phyloP scores from a whole-genome alignment of 257 asterid species.

The Cynanchum wilfordii region DNA sequence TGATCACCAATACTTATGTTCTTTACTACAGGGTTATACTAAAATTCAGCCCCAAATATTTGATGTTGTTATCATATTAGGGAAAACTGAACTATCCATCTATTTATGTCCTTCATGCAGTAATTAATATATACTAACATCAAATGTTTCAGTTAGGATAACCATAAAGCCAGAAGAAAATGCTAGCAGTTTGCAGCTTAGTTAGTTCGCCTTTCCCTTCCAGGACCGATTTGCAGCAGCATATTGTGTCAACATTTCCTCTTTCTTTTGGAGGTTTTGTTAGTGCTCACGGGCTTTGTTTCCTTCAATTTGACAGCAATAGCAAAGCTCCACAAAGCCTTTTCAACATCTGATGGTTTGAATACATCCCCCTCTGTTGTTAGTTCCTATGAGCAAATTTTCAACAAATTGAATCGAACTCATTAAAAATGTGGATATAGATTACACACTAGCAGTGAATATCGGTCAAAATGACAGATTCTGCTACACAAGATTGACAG shows the following conservation, averaged over 20 bases:
- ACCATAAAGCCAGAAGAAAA: background rate
- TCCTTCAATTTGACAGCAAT: conserved; percentile 30
- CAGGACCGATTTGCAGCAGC: background rate
- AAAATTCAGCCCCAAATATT: conserved; percentile 55
- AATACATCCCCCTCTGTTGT: conserved; percentile 38
- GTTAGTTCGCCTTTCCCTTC: background rate
- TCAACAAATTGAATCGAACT: background rate
- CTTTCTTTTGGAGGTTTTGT: conserved; percentile 41
- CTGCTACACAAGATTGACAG: background rate
- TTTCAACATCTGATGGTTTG: conserved; percentile 77
- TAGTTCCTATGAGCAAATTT: conserved; percentile 42
- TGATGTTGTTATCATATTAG: conserved; percentile 52
- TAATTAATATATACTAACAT: background rate
- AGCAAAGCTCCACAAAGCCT: conserved; percentile 73
- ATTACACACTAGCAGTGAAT: background rate
- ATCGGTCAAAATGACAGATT: background rate
- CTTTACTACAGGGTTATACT: conserved; percentile 58
- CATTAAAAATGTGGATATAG: background rate
- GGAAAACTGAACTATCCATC: background rate
- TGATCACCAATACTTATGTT: conserved; percentile 9
- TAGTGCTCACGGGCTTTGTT: conserved; percentile 17
- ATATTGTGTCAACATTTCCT: conserved; percentile 33
- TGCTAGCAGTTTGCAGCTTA: background rate
- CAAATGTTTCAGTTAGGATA: background rate
- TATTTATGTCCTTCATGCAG: background rate